Conservation (phyloP, 208 protist genomes). For the Acanthamoeba healyi region DNA sequence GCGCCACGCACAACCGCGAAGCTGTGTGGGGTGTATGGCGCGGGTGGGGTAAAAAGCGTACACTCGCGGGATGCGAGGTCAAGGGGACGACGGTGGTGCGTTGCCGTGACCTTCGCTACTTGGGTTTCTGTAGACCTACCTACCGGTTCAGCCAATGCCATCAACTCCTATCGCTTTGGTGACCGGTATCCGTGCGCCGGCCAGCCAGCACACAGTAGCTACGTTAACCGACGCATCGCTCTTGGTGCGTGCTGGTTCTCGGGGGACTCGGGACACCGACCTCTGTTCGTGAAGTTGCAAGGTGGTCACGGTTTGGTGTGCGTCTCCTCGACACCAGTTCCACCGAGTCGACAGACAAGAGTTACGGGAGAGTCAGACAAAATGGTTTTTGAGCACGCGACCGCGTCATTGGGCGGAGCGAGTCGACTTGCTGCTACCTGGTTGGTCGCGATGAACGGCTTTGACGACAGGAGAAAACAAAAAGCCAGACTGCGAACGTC, state of each 20-base stretch:
- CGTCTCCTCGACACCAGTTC: neutral
- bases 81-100: neutral
- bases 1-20: neutral
- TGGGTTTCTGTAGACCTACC: neutral
- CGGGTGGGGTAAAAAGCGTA: neutral
- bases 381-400: neutral
- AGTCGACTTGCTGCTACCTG: neutral
- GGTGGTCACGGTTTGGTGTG: neutral
- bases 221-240: neutral
- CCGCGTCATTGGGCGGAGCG: neutral
- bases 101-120: neutral
- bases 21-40: neutral
- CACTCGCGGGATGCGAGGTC: neutral
- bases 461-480: neutral
- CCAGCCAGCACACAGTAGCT: neutral
- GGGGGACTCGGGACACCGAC: neutral
- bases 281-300: neutral
- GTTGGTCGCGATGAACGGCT: neutral
- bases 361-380: neutral
- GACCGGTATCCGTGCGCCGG: neutral
- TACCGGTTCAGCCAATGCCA: neutral
- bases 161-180: neutral
- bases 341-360: neutral
- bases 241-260: neutral
- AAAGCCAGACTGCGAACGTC: neutral